Conservation (phyloP, 2,329 filamentous ascomycete species). For the Aspergillus texensis region DNA sequence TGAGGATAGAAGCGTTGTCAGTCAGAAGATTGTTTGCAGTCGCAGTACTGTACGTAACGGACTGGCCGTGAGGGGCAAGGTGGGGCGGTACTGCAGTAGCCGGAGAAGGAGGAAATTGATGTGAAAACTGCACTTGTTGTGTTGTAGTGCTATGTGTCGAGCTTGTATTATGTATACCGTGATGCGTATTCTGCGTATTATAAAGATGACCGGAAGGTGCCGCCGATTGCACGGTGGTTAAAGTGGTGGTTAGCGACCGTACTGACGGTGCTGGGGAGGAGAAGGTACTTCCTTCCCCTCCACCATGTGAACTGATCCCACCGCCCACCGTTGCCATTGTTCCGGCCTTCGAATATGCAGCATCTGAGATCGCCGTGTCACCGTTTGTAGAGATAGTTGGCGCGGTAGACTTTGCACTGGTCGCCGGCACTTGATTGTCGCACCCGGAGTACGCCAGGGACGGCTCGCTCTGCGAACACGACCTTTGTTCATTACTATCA, state of each 20-base stretch:
- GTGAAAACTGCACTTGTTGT: constrained; percentile 57
- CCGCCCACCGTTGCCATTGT: constrained; percentile 68
- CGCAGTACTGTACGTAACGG: constrained; percentile 61
- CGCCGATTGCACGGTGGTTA: constrained; percentile 67
- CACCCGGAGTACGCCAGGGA: constrained; percentile 66
- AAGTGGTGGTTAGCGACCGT: constrained; percentile 65
- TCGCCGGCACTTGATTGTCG: constrained; percentile 60
- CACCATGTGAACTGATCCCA: constrained; percentile 64
- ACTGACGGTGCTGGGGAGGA: constrained; percentile 67
- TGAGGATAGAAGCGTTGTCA: constrained; percentile 68
- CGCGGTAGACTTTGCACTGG: constrained; percentile 72
- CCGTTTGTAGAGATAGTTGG: constrained; percentile 83
- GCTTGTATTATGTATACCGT: constrained; percentile 36
- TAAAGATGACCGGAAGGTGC: constrained; percentile 54
- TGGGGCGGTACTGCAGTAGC: constrained; percentile 65
- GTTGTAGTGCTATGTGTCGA: constrained; percentile 41
- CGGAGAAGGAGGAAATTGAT: constrained; percentile 62
- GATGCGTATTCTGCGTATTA: constrained; percentile 34
- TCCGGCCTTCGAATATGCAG: constrained; percentile 77
- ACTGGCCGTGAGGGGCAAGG: constrained; percentile 54
- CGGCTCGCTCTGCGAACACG: constrained; percentile 59
- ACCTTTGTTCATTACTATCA: constrained; percentile 53
- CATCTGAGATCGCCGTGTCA: constrained; percentile 73
- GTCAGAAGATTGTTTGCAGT: constrained; percentile 66
- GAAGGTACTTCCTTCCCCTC: constrained; percentile 69